Evolutionary conservation across 1,284 basidiomycete species (phyloP), one percentile per base, ranked within the genome.

Genomic region (Trichosporon sp.): DNA sequence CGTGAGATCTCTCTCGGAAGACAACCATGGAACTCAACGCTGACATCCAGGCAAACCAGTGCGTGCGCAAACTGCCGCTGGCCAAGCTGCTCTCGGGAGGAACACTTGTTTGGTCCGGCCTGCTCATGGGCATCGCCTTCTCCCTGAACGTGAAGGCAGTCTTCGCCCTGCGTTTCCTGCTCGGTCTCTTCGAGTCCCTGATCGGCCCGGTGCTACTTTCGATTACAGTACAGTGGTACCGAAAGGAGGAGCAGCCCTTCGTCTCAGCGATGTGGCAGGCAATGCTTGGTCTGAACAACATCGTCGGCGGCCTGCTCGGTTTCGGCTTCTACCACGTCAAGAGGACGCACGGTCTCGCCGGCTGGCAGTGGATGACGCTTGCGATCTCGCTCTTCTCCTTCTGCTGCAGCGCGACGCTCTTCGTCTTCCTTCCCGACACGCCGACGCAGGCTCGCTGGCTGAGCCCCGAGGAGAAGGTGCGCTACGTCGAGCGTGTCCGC

Each of bases 111-210:
- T 80, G 79, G 79, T 71, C 74, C 4, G 72, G 8, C 19, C 69
- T 61, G 21, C 35, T 65, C 40, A 74, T 93, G 12, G 93, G 92
- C 0, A 82, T 94, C 7, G 78, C 90, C 1, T 93, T 94, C 81
- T 90, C 90, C 0, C 84, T 94, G 21, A 92, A 66, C 46, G 72
- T 79, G n/a, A 90, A 0, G 91, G 92, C 81, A 86, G 91, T 78
- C 32, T 75, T 76, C 31, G 75, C 71, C 11, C 70, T 77, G 31
- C 71, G 77, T 7, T 72, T 78, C 70, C 63, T 78, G 11, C 64
- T 79, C 12, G 80, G 80, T 51, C 72, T 81, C 61, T 78, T 76
- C 67, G 80, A 81, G 70, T 76, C 76, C 7, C 46, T 74, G 12
- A 75, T 80, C 48, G 76, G 77, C 14, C 78, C 77, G 8, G 73